phyloP scores from a whole-genome alignment of 2,329 filamentous ascomycete genomes.

The Colletotrichum aenigma region DNA sequence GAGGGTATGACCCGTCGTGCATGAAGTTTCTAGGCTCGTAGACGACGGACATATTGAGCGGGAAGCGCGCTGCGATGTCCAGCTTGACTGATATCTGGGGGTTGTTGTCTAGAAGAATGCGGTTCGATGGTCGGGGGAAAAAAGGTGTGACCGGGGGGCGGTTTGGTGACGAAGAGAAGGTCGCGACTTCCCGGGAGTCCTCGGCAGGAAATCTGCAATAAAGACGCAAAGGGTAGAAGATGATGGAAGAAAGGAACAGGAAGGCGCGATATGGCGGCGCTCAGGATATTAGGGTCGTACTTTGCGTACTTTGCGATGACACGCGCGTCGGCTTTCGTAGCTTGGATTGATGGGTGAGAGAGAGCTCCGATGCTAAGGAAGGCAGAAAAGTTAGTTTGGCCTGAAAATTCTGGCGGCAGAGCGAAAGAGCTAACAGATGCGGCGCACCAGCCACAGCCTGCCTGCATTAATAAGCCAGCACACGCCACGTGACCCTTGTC shows the following conservation, averaged over 20 bases:
- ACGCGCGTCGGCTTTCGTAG: constrained; percentile 1
- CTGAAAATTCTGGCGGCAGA: constrained; percentile 17
- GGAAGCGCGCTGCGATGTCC: constrained; percentile 2
- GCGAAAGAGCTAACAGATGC: neutral
- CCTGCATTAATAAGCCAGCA: neutral
- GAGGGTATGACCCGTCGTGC: constrained; percentile 51
- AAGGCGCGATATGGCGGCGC: neutral
- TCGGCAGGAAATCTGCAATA: neutral
- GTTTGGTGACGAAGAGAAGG: neutral
- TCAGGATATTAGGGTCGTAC: neutral
- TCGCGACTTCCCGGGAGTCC: neutral
- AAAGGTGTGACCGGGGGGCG: neutral
- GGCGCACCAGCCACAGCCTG: neutral
- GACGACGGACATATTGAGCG: constrained; percentile 52
- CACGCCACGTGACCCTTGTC: neutral
- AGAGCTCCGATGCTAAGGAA: constrained; percentile 7
- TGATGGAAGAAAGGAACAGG: neutral
- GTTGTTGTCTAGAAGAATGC: neutral
- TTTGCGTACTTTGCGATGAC: constrained; percentile 12
- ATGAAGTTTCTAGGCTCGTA: constrained; percentile 56
- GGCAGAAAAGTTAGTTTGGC: constrained; percentile 15
- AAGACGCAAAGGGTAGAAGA: neutral
- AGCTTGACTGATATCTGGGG: constrained; percentile 22
- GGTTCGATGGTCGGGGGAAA: neutral
- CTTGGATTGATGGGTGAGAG: neutral